Conservation (phyloP, 116 monocot genomes). For the Iris pallida region DNA sequence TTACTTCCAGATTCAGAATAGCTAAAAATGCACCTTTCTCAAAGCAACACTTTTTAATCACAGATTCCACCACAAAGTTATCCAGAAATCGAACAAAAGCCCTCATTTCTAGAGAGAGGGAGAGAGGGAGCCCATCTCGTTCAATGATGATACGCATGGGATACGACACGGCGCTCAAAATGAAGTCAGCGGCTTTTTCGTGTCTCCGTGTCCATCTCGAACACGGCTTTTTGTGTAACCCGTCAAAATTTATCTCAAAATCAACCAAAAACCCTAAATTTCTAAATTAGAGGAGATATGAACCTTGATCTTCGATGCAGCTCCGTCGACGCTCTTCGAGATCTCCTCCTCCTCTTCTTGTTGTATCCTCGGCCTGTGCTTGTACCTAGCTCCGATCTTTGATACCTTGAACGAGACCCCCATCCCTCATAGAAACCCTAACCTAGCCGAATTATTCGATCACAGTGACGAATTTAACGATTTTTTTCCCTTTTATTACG, state of each 20-base stretch:
- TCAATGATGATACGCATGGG: background rate
- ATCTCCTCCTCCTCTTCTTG: conserved; percentile 16
- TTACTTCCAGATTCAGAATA: too few relatives aligned
- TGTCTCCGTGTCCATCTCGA: too few relatives aligned
- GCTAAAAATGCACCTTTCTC: too few relatives aligned
- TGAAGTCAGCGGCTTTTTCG: too few relatives aligned
- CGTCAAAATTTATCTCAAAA: background rate
- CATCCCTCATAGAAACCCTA: conserved; percentile 20
- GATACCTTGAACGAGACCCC: conserved; percentile 47
- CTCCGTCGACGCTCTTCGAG: background rate
- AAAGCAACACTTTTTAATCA: too few relatives aligned
- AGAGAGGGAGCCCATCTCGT: too few relatives aligned
- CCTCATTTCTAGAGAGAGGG: too few relatives aligned
- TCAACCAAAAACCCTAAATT: background rate
- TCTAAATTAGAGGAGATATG: background rate
- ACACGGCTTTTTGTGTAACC: too few relatives aligned
- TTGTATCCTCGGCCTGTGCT: conserved; percentile 13
- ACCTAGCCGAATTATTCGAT: background rate
- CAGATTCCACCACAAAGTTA: too few relatives aligned
- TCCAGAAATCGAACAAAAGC: too few relatives aligned
- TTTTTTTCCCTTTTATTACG: too few relatives aligned
- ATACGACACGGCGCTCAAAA: background rate
- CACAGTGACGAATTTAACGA: background rate
- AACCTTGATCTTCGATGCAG: conserved; percentile 1
- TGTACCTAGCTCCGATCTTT: conserved; percentile 33